Conservation (phyloP, 148 eudicot genomes). For the Vaccinium vitisidaea region DNA sequence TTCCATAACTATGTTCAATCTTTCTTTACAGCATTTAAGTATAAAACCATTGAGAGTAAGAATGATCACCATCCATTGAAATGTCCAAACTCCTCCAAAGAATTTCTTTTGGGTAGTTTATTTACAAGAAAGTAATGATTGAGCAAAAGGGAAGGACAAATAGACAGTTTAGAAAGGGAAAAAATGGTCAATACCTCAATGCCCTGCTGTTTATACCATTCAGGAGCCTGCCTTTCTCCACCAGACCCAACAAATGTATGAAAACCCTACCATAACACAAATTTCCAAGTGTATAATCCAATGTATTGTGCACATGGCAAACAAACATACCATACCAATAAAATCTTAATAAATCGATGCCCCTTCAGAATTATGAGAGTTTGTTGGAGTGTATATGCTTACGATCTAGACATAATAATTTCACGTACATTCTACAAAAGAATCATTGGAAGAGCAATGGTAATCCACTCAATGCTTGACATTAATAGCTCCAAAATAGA, state of each 20-base stretch:
- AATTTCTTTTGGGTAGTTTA: neutral
- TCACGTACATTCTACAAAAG: neutral
- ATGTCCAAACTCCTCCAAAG: neutral
- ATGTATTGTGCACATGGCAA: neutral
- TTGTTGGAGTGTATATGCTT: neutral
- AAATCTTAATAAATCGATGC: neutral
- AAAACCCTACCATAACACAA: conserved; percentile 58
- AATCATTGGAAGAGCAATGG: neutral
- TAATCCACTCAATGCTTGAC: neutral
- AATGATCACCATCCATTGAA: neutral
- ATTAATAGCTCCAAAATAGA: neutral
- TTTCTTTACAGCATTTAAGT: neutral
- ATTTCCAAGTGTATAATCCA: conserved; percentile 1
- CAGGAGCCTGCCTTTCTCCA: conserved; percentile 98
- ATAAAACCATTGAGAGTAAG: neutral
- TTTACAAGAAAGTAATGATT: neutral
- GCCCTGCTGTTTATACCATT: conserved; percentile 96
- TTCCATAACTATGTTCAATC: neutral
- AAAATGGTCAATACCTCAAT: conserved; percentile 65
- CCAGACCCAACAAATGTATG: conserved; percentile 98
- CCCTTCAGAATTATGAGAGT: neutral
- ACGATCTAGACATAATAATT: neutral
- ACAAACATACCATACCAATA: neutral
- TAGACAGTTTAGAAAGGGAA: neutral
- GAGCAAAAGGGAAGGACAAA: neutral